Evolutionary conservation across 73 alveolate genomes (phyloP), one percentile per base, ranked within the genome.

Genomic region (Tetrahymena thermophila): DNA sequence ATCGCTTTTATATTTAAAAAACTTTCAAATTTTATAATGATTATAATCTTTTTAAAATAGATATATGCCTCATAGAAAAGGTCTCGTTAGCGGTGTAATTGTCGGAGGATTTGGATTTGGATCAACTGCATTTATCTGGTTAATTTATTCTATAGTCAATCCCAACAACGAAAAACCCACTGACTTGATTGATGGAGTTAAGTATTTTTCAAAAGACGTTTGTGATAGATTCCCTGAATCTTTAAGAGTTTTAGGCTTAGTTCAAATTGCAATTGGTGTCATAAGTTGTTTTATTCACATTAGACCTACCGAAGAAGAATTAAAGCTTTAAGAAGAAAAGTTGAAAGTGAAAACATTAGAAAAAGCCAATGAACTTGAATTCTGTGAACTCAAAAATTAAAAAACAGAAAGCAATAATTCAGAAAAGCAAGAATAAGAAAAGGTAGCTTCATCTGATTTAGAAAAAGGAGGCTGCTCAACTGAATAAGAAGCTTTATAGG

Each of bases 101-200:
- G 94, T 94, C 1, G 97, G 96, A 19, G 98, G 98, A 4, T 95
- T 95, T 38, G 98, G 98, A 23, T 95, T 96, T 42, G 98, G 98
- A 13, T n/a, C 97, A 34, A 95, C 94, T n/a, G 89, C 89, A 1
- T 71, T 71, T 31, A 71, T 71, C 1, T 71, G 89, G 89, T 71
- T 71, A 31, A 71, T 71, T 13, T 71, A 71, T 31, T n/a, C 40
- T 71, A 71, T 71, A 5, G 89, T 71, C 31, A 71, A 71, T 34
- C 89, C 89, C 4, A 14, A 71, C 35, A 71, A 71, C 31, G 89
- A 71, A 71, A 71, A 71, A n/a, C 38, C 89, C 17, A 9, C 89
- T 13, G 89, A 9, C 11, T n/a, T 71, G 25, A 71, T 71, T 28
- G 37, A 71, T 71, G 89, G 89, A 28, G 38, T 23, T 71, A 71